Conservation (phyloP, 2,329 filamentous ascomycete genomes). For the Colletotrichum cereale region DNA sequence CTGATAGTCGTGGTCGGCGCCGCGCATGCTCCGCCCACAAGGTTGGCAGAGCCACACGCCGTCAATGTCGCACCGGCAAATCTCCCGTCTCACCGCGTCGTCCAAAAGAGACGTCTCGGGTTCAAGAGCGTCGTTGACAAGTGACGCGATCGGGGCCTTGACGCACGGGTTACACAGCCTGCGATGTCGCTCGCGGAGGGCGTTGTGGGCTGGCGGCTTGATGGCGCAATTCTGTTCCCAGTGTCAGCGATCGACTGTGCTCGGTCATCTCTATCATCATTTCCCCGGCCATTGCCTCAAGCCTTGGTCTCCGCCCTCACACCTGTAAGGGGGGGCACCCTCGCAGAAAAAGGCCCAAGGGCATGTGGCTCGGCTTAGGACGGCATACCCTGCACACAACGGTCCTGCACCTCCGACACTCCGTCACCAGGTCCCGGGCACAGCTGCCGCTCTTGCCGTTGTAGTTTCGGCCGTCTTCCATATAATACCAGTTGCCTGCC, state of each 20-base stretch:
- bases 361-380: slow-evolving; percentile 31
- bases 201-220: slow-evolving; percentile 78
- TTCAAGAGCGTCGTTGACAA: slow-evolving; percentile 60
- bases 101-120: slow-evolving; percentile 62
- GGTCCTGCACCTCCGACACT: slow-evolving; percentile 81
- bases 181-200: slow-evolving; percentile 81
- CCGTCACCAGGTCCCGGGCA: slow-evolving; percentile 87
- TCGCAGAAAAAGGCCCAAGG: slow-evolving; percentile 8
- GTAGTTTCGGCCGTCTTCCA: slow-evolving; percentile 67
- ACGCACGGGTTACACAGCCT: slow-evolving; percentile 83
- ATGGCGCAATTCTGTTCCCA: slow-evolving; percentile 83
- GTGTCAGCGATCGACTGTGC: slow-evolving; percentile 35
- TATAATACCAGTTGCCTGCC: slow-evolving; percentile 70
- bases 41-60: slow-evolving; percentile 88
- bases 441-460: slow-evolving; percentile 81
- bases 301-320: slow-evolving; percentile 15
- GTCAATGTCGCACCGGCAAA: slow-evolving; percentile 66
- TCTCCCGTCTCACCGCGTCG: slow-evolving; percentile 66
- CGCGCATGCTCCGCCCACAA: slow-evolving; percentile 80
- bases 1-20: slow-evolving; percentile 69
- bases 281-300: slow-evolving; percentile 25
- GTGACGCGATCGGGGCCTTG: slow-evolving; percentile 74
- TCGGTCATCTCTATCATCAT: slow-evolving; percentile 8
- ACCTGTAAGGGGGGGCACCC: neutral
- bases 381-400: slow-evolving; percentile 82